phyloP scores from a whole-genome alignment of 495 filamentous ascomycete species.

The Penicillium turbatum region DNA sequence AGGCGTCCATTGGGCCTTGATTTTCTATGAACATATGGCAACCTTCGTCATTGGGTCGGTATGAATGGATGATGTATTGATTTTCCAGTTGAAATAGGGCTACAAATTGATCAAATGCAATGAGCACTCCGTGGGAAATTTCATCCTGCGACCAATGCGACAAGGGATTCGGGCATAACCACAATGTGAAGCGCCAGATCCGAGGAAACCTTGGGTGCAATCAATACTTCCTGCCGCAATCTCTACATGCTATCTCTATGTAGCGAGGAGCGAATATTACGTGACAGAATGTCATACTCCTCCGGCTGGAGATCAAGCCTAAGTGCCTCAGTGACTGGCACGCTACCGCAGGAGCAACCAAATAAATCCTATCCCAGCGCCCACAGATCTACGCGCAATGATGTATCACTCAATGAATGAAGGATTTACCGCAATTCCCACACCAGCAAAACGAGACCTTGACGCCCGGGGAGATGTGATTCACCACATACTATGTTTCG shows the following conservation, averaged over 20 bases:
- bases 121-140: neutral
- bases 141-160: slow-evolving; percentile 1
- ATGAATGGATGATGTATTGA: neutral
- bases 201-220: neutral
- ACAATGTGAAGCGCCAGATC: slow-evolving; percentile 1
- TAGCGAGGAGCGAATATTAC: neutral
- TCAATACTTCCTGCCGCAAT: neutral
- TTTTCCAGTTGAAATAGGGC: neutral
- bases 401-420: neutral
- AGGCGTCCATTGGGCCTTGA: neutral
- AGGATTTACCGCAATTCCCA: neutral
- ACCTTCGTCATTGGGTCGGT: neutral
- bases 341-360: neutral
- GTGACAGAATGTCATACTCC: slow-evolving; percentile 1
- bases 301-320: neutral
- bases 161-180: slow-evolving; percentile 3
- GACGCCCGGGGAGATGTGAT: neutral
- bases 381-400: neutral
- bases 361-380: neutral
- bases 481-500: neutral
- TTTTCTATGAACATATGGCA: neutral
- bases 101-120: neutral
- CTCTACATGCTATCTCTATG: slow-evolving; percentile 1
- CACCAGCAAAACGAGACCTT: neutral
- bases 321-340: no score